phyloP scores from a whole-genome alignment of 2,329 filamentous ascomycete species.

The Scytalidium sp. region DNA sequence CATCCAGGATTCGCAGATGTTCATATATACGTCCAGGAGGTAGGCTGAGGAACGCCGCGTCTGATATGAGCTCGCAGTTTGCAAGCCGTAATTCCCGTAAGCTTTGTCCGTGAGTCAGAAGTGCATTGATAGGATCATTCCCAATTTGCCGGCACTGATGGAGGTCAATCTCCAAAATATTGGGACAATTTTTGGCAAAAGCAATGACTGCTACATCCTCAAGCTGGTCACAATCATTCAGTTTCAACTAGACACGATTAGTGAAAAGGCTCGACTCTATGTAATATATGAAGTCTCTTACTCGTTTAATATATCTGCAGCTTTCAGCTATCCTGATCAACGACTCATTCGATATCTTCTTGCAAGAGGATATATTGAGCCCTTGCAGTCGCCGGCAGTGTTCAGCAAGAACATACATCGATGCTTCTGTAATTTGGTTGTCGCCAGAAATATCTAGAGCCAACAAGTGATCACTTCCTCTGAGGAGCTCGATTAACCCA shows the following conservation, averaged over 20 bases:
- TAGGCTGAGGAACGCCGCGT: conserved; percentile 81
- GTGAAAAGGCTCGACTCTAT: conserved; percentile 2
- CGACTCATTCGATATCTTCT: conserved; percentile 80
- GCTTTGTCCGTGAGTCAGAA: conserved; percentile 74
- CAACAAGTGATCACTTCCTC: conserved; percentile 75
- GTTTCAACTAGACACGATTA: conserved; percentile 65
- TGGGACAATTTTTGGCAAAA: conserved; percentile 84
- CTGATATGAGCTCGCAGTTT: conserved; percentile 80
- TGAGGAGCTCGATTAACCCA: conserved; percentile 75
- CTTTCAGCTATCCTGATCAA: conserved; percentile 75
- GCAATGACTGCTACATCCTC: conserved; percentile 79
- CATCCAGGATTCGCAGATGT: conserved; percentile 85
- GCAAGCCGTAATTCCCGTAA: conserved; percentile 89
- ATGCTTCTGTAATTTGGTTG: conserved; percentile 75
- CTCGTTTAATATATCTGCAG: conserved; percentile 84
- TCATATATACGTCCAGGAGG: conserved; percentile 71
- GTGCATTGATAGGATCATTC: conserved; percentile 76
- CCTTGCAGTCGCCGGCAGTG: conserved; percentile 87
- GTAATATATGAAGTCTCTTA: conserved; percentile 39
- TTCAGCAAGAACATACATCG: conserved; percentile 72
- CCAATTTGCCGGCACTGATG: conserved; percentile 80
- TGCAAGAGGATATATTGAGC: conserved; percentile 86
- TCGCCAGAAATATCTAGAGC: conserved; percentile 88
- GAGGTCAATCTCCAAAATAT: conserved; percentile 94
- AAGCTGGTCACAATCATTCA: conserved; percentile 87